phyloP scores from a whole-genome alignment of 495 filamentous ascomycete species.

The Tuber borchii region DNA sequence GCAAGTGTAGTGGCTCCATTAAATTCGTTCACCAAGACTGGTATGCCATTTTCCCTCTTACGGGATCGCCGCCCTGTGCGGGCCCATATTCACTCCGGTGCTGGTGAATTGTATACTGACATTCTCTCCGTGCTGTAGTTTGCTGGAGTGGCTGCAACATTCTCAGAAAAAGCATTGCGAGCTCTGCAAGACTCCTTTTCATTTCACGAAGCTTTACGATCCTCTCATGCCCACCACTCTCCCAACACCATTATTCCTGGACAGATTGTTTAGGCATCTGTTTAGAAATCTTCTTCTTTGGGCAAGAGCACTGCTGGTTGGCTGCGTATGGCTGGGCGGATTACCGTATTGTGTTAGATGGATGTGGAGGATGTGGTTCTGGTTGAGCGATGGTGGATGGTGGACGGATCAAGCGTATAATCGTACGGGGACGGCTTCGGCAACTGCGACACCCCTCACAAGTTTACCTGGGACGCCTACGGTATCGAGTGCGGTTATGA shows the following conservation, averaged over 20 bases:
- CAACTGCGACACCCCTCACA: slow-evolving; percentile 4
- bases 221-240: slow-evolving; percentile 81
- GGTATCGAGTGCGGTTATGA: neutral
- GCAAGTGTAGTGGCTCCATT: slow-evolving; percentile 97
- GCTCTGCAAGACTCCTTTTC: slow-evolving; percentile 95
- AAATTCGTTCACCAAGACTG: slow-evolving; percentile 97
- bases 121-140: slow-evolving; percentile 27
- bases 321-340: slow-evolving; percentile 78
- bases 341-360: slow-evolving; percentile 86
- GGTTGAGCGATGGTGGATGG: slow-evolving; percentile 90
- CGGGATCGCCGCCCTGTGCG: neutral
- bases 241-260: slow-evolving; percentile 70
- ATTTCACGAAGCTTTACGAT: slow-evolving; percentile 95
- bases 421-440: slow-evolving; percentile 5
- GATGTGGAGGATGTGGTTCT: slow-evolving; percentile 87
- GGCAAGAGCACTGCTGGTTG: slow-evolving; percentile 69
- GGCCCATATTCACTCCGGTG: neutral
- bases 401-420: slow-evolving; percentile 42
- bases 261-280: slow-evolving; percentile 64
- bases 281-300: slow-evolving; percentile 65
- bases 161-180: slow-evolving; percentile 99
- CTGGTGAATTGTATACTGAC: slow-evolving; percentile 7
- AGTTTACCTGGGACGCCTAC: slow-evolving; percentile 6
- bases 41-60: slow-evolving; percentile 19
- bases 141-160: slow-evolving; percentile 97